These are phyloP conservation scores for Domatiomyces globalis DNA, from an alignment of 2,329 filamentous ascomycete species.

Conservation along the genomic window DNA sequence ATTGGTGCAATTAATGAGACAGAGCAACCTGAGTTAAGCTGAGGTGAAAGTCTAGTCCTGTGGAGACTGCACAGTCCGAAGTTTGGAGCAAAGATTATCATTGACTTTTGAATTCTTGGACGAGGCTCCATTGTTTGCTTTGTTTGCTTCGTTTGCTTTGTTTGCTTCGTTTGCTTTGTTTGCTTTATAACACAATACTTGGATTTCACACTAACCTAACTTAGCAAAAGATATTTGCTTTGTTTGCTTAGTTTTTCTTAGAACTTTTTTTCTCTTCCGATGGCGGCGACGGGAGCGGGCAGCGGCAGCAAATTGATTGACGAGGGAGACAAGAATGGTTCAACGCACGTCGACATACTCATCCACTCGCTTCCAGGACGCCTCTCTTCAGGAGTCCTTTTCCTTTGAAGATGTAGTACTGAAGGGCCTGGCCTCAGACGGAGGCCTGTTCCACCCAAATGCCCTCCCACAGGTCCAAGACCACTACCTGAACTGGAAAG, in stretches of 20 bases:
- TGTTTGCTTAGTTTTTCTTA: background rate
- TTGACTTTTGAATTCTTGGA: background rate
- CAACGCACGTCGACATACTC: slow-evolving; percentile 8
- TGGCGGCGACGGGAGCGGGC: background rate
- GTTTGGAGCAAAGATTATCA: background rate
- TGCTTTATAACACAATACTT: no score
- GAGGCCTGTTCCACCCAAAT: slow-evolving; percentile 80
- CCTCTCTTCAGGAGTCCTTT: slow-evolving; percentile 38
- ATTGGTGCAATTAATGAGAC: background rate
- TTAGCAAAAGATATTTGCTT: background rate
- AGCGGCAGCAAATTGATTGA: background rate
- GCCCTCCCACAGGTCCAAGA: slow-evolving; percentile 52
- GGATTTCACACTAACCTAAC: background rate
- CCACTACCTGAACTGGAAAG: slow-evolving; percentile 60
- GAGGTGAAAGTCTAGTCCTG: background rate
- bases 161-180: no score
- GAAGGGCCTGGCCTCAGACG: slow-evolving; percentile 74
- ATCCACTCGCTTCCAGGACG: slow-evolving; percentile 8
- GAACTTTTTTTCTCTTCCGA: background rate
- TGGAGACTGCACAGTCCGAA: no score
- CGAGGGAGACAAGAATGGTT: background rate
- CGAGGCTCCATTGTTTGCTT: no score
- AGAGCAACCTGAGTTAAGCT: background rate
- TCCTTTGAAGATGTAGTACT: slow-evolving; percentile 85
- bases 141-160: no score